Conservation (phyloP, 352 stramenopile species). For the Phytophthora aleatoria region DNA sequence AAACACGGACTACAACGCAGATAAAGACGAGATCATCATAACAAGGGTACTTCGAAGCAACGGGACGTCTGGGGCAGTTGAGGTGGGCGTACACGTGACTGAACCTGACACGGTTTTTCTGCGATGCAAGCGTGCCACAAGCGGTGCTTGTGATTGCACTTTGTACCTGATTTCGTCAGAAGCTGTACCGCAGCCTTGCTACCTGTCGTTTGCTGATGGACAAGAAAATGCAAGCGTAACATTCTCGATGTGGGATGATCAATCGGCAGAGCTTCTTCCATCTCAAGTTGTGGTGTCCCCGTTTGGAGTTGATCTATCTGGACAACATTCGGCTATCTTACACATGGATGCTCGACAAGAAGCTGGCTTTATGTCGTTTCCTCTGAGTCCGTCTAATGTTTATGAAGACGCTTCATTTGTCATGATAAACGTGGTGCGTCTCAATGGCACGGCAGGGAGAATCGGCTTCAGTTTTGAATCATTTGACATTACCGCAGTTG, state of each 20-base stretch:
- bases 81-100: constrained; percentile 36
- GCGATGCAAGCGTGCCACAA: constrained; percentile 30
- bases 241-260: constrained; percentile 46
- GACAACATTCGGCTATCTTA: constrained; percentile 33
- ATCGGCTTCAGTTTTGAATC: constrained; percentile 51
- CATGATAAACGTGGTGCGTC: constrained; percentile 47
- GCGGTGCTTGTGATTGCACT: constrained; percentile 39
- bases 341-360: constrained; percentile 33
- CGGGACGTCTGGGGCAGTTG: constrained; percentile 39
- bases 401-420: constrained; percentile 44
- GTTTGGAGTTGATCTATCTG: constrained; percentile 21
- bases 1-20: constrained; percentile 18
- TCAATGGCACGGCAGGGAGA: constrained; percentile 52
- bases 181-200: constrained; percentile 18
- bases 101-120: constrained; percentile 39
- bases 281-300: constrained; percentile 21
- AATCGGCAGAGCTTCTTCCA: constrained; percentile 33
- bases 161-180: constrained; percentile 32
- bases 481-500: constrained; percentile 44
- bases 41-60: constrained; percentile 38
- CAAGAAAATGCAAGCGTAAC: constrained; percentile 40
- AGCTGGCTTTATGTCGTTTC: constrained; percentile 44
- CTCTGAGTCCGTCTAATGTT: constrained; percentile 23
- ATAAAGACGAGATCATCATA: constrained; percentile 25
- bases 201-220: constrained; percentile 49